Conservation (phyloP, 2,329 filamentous ascomycete species). For the Dendrostoma leiphaemia region DNA sequence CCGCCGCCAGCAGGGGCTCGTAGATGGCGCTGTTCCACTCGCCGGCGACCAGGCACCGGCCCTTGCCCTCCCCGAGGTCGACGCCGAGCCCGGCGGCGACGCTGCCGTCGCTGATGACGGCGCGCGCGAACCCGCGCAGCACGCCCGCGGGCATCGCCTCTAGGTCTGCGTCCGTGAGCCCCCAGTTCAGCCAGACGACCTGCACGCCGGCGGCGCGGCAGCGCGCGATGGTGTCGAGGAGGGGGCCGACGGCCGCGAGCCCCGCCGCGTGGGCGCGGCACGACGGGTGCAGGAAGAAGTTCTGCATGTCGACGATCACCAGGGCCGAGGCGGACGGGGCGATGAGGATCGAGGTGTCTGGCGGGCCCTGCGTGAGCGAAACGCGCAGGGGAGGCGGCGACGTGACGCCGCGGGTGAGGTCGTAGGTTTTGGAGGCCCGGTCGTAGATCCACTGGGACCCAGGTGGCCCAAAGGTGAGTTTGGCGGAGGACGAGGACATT, state of each 20-base stretch:
- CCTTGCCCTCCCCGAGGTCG: constrained; percentile 42
- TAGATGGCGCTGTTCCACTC: constrained; percentile 56
- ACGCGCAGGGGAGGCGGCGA: constrained; percentile 20
- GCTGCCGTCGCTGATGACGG: constrained; percentile 26
- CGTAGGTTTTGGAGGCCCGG: constrained; percentile 26
- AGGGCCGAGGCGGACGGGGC: constrained; percentile 41
- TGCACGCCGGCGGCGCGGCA: constrained; percentile 50
- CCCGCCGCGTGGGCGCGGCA: constrained; percentile 40
- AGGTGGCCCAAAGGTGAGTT: constrained; percentile 27
- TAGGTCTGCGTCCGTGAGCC: constrained; percentile 51
- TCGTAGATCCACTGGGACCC: constrained; percentile 32
- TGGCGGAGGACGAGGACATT: constrained; percentile 4
- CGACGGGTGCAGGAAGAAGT: constrained; percentile 45
- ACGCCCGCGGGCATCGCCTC: constrained; percentile 47
- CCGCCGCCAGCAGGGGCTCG: constrained; percentile 39
- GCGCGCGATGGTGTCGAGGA: constrained; percentile 37
- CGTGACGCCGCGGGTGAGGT: constrained; percentile 24
- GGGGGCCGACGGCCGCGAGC: constrained; percentile 39
- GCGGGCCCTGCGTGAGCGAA: constrained; percentile 26
- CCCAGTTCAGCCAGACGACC: constrained; percentile 57
- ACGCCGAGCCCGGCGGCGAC: constrained; percentile 39
- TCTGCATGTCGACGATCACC: constrained; percentile 53
- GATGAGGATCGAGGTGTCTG: constrained; percentile 34
- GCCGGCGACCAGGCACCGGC: constrained; percentile 48
- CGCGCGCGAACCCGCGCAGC: constrained; percentile 44